Conservation (phyloP, 371 early-diverging fungal genomes). For the Batrachochytrium dendrobatidis region DNA sequence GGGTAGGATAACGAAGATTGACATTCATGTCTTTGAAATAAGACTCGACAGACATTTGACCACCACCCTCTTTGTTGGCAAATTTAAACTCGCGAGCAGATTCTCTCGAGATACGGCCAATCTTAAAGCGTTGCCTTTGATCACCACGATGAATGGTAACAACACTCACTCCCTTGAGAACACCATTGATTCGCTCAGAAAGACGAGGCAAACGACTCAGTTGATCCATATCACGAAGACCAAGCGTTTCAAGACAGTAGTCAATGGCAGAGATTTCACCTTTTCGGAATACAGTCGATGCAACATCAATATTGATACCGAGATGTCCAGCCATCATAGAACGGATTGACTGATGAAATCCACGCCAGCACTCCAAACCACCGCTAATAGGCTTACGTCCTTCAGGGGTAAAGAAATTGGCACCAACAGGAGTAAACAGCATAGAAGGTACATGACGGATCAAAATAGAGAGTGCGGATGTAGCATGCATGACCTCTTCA, state of each 20-base stretch:
- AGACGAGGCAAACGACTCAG: slow-evolving; percentile 27
- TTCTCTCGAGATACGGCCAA: slow-evolving; percentile 47
- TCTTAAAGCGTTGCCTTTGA: slow-evolving; percentile 39
- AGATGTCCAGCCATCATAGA: slow-evolving; percentile 52
- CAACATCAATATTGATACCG: slow-evolving; percentile 67
- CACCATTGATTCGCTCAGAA: slow-evolving; percentile 13
- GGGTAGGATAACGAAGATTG: slow-evolving; percentile 53
- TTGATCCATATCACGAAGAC: slow-evolving; percentile 44
- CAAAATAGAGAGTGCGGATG: slow-evolving; percentile 62
- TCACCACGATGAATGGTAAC: slow-evolving; percentile 51
- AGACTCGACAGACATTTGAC: slow-evolving; percentile 46
- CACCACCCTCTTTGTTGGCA: slow-evolving; percentile 4
- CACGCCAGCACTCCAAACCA: slow-evolving; percentile 76
- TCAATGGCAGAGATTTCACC: slow-evolving; percentile 48
- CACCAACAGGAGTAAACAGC: slow-evolving; percentile 56
- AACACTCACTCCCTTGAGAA: slow-evolving; percentile 52
- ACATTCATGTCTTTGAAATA: slow-evolving; percentile 67
- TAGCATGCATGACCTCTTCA: slow-evolving; percentile 34
- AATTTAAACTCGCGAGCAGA: slow-evolving; percentile 54
- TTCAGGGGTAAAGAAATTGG: slow-evolving; percentile 62
- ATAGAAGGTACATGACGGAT: slow-evolving; percentile 60
- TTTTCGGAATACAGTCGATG: slow-evolving; percentile 64
- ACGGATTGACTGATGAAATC: slow-evolving; percentile 65
- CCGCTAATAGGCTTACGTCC: slow-evolving; percentile 41
- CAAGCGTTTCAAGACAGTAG: slow-evolving; percentile 43